phyloP scores from a whole-genome alignment of 805 yeast species.

The Yamadazyma phyllophila region DNA sequence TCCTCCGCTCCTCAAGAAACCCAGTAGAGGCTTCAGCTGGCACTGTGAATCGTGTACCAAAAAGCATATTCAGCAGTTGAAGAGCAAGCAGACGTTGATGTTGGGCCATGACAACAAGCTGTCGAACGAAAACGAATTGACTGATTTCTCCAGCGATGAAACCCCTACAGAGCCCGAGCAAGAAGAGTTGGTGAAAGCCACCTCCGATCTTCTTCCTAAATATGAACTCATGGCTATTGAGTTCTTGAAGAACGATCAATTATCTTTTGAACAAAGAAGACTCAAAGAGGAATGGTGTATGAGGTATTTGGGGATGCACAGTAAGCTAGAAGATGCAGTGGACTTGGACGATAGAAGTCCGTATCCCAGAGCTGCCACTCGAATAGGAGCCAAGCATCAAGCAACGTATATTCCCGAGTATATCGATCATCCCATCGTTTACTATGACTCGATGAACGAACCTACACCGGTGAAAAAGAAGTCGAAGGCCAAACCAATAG shows the following conservation, averaged over 20 bases:
- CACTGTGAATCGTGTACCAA: conserved; percentile 78
- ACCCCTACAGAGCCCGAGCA: conserved; percentile 1
- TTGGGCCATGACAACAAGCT: conserved; percentile 41
- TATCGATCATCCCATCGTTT: conserved; percentile 58
- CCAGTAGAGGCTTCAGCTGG: conserved; percentile 89
- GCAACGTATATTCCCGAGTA: conserved; percentile 59
- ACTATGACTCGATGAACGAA: conserved; percentile 46
- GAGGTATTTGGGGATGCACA: conserved; percentile 74
- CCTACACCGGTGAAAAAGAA: conserved; percentile 10
- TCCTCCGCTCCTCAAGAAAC: conserved; percentile 78
- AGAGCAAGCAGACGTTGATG: conserved; percentile 38
- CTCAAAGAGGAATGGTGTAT: conserved; percentile 76
- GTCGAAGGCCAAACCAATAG: conserved; percentile 18
- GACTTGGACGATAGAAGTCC: conserved; percentile 72
- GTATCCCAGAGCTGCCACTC: conserved; percentile 75
- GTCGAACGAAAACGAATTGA: conserved; percentile 36
- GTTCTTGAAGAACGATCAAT: conserved; percentile 48
- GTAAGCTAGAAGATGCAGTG: conserved; percentile 70
- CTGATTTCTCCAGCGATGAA: conserved; percentile 16
- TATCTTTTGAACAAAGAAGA: conserved; percentile 47
- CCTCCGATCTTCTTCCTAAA: conserved; percentile 35
- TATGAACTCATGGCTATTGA: conserved; percentile 58
- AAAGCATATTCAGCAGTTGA: conserved; percentile 46
- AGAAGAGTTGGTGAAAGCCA: conserved; percentile 13
- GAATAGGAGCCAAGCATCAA: conserved; percentile 74